Conservation (phyloP, 768 basidiomycete genomes). For the Cantharellus cinnabarinus region DNA sequence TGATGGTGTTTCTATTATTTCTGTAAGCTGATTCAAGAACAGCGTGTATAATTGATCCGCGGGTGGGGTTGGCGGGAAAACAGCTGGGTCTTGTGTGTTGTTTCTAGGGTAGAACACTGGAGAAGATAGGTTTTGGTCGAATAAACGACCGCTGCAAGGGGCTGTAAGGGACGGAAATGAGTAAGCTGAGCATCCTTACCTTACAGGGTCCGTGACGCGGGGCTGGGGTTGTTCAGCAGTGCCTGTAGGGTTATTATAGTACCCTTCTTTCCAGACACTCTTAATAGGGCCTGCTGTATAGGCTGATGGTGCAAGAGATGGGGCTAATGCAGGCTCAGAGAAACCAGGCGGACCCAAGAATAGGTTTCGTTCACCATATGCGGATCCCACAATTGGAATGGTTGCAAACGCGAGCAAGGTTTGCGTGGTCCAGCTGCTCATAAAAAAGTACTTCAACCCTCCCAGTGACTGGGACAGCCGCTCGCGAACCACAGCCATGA, state of each 20-base stretch:
- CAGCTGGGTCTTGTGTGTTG: conserved; percentile 42
- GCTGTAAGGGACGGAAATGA: background rate
- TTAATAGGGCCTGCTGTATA: background rate
- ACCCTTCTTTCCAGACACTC: conserved; percentile 12
- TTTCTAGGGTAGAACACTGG: conserved; percentile 38
- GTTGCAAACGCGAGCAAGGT: too few relatives aligned
- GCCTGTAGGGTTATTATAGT: conserved; percentile 54
- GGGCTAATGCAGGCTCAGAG: too few relatives aligned
- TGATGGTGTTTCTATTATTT: conserved; percentile 3
- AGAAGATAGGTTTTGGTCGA: background rate
- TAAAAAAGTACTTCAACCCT: too few relatives aligned
- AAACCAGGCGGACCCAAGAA: too few relatives aligned
- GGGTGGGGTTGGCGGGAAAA: conserved; percentile 37
- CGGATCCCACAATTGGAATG: too few relatives aligned
- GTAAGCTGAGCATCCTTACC: background rate
- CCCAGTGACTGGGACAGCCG: too few relatives aligned
- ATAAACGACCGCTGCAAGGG: background rate
- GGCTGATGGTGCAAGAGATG: background rate
- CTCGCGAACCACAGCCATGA: too few relatives aligned
- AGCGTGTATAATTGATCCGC: conserved; percentile 19
- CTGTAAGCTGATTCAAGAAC: background rate
- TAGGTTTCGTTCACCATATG: too few relatives aligned
- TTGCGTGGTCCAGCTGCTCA: too few relatives aligned
- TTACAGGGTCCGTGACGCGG: conserved; percentile 11
- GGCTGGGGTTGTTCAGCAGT: conserved; percentile 58